Evolutionary conservation across 129 eudicot genomes (phyloP), one percentile per base, ranked within the genome.

Genomic region (Flaveria robusta): DNA sequence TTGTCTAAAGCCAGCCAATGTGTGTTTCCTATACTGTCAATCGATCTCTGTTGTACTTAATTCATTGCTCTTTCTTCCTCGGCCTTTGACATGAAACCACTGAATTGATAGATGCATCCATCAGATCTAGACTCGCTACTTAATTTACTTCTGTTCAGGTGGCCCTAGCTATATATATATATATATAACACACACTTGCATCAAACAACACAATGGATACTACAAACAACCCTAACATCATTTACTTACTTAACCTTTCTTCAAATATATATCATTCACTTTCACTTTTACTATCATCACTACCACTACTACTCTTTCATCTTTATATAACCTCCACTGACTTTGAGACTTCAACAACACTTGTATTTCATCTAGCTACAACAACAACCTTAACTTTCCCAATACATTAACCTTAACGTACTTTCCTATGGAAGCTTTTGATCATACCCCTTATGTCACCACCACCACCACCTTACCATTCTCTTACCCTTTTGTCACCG

Each of bases 71-170:
- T 86, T 81, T 86, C 91, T 86, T 84, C 91, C 91, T 88, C 82
- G 86, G 87, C 89, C 84, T 50, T 72, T 89, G 89, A 89, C 86
- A 87, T 81, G 93, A 87, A 77, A 87, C 74, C 85, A 78, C 82
- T 86, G 96, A 87, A 77, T 63, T 77, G 96, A 92, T 89, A 88
- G 96, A 92, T 89, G 91, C 81, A 85, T 87, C 90, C 86, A 79
- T 88, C 92, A 84, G 67, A 78, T 47, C 64, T n/a, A n/a, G n/a
- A n/a, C n/a, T n/a, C n/a, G n/a, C n/a, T n/a, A n/a, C n/a, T n/a
- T n/a, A n/a, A n/a, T n/a, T 82, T 77, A 83, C 90, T 55, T 78
- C 80, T 77, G 79, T 69, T 75, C 91, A 47, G 62, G 71, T 71
- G 76, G 52, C 71, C 83, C 83, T 78, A 83, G 75, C 72, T 60